Base-by-base conservation (phyloP, 345 rosid genomes). In the Acer yangbiense region DNA sequence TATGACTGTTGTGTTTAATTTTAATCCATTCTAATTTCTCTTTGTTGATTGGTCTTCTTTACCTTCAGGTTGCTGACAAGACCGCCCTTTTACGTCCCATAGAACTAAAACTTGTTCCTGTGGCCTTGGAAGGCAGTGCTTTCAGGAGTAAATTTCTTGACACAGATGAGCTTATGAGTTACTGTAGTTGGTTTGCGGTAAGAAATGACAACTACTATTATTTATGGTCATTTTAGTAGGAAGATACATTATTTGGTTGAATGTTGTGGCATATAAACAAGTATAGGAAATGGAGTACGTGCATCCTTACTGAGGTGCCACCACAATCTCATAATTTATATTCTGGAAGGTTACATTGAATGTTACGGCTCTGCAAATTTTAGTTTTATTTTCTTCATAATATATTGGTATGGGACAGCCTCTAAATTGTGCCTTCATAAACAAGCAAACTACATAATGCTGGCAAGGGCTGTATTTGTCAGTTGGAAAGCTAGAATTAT, bases 101-200 rank as follows among this genome's bases (percentile, higher is more conserved):
- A 80, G 98, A 94, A 82, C 81, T 94, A 76, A 91, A 94, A 86
- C 95, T 91, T 82, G 98, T 94, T 81, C 98, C 98, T 67, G 90
- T 87, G 82, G 92, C 98, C 75, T 80, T 94, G 80, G 98, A 93
- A 85, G 95, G 98, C 65, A 93, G 97, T 87, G 98, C 98, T 71
- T 94, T 94, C 86, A 84, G 97, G 86, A 90, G 88, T 88, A 94
- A 94, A 84, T 90, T 94, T 87, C 90, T 94, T 66, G 98, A 94
- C 79, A 71, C 87, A 1, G 98, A 94, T 82, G 98, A 94, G 80
- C 95, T 94, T 76, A 89, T 93, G 91, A 86, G 90, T 85, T 94
- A 91, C 65, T 88, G 92, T 76, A 88, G 98, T 85, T 94, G 91
- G 94, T 88, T 93, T 84, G 98, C 97, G 87, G 98, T 93, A 89